These are phyloP conservation scores for Coniochaeta pulveracea DNA, from an alignment of 2,329 filamentous ascomycete genomes.

Conservation along the genomic window DNA sequence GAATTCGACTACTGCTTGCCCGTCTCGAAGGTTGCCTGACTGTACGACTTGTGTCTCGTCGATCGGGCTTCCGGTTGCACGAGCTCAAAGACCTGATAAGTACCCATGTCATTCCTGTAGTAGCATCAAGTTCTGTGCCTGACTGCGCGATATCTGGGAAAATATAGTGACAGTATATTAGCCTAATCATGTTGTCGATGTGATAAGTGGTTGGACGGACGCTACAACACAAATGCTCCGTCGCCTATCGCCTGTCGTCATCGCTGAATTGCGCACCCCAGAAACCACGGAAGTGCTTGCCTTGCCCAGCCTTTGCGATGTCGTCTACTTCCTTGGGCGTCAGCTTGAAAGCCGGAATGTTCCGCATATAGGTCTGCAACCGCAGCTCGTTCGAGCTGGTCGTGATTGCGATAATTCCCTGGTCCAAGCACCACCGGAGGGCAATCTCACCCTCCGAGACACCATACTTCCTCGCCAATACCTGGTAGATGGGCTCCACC, in stretches of 20 bases:
- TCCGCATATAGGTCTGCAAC: constrained; percentile 41
- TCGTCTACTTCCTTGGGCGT: constrained; percentile 45
- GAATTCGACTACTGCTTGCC: no score
- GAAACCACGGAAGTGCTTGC: constrained; percentile 52
- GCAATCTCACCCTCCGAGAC: constrained; percentile 44
- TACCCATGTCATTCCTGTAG: no score
- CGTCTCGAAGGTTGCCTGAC: no score
- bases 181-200: no score
- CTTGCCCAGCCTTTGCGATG: constrained; percentile 40
- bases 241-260: constrained; percentile 28
- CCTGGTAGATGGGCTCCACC: constrained; percentile 36
- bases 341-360: constrained; percentile 43
- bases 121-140: no score
- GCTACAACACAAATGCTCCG: not conserved
- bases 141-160: no score
- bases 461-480: constrained; percentile 45
- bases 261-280: constrained; percentile 41
- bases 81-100: no score
- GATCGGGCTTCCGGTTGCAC: no score
- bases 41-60: no score
- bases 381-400: constrained; percentile 48
- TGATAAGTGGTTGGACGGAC: no score
- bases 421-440: constrained; percentile 48
- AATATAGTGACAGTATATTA: no score
- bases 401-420: constrained; percentile 45